Base-by-base conservation (phyloP, 169 alveolate species). In the Plasmodium malariae region DNA sequence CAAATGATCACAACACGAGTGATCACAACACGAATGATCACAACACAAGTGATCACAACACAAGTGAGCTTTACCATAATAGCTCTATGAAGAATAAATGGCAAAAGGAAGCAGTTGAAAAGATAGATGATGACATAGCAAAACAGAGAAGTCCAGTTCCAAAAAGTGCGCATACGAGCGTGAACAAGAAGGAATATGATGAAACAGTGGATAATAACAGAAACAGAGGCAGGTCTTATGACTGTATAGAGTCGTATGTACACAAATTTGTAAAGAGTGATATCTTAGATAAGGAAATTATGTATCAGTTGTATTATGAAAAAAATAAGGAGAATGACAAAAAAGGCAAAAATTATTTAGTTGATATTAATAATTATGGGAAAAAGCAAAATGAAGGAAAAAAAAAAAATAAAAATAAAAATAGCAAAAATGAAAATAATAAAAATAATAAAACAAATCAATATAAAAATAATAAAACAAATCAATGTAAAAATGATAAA, bases 221-320 rank as follows among this genome's bases (percentile, higher is more conserved):
- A 45, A 45, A 3, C 11, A 62, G 2, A 2, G 12, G 19, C 9
- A 28, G 7, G 0, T n/a, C 12, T 4, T 3, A 12, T 9, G 14
- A 26, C 11, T 6, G 6, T 3, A 54, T 54, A 21, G 32, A 73
- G 11, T 19, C 43, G 2, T 73, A 55, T 19, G 21, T 73, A 11
- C 19, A 5, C n/a, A 24, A 49, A 14, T 55, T 17, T 26, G 45
- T 21, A 19, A 24, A 73, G 14, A 17, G 65, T 17, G 43, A 40
- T 21, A 36, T 11, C 28, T 17, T 73, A 62, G 68, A 73, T 24
- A 73, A 19, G 2, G 73, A 73, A 57, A 73, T 73, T 54, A 73
- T 73, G 87, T 48, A 34, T 63, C 17, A 45, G 12, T 73, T 73
- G 55, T 51, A 71, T 34, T n/a, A 6, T 14, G 36, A 71, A 34